Evolutionary conservation across 2,329 filamentous ascomycete genomes (phyloP).

Genomic region (Aspergillus transmontanensis): DNA sequence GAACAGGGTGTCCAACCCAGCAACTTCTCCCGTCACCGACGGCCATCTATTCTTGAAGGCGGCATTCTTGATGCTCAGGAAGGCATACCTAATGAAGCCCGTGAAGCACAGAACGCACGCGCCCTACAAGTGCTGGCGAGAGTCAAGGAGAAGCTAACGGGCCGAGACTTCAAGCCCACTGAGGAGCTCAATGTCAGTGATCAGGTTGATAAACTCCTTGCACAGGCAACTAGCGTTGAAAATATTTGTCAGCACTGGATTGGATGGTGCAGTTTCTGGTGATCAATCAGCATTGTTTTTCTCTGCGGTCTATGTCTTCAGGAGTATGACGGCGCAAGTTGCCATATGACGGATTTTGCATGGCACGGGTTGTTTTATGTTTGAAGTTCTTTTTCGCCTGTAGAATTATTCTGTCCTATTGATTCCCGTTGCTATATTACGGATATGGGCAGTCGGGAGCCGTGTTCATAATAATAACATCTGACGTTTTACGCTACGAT

Average conservation of each 20-base stretch:
- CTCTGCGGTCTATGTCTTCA: conserved; percentile 16
- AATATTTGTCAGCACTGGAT: conserved; percentile 99
- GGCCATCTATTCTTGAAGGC: conserved; percentile 69
- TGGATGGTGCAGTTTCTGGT: conserved; percentile 99
- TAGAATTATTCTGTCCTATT: conserved; percentile 12
- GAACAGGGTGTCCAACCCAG: conserved; percentile 61
- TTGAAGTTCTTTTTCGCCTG: conserved; percentile 8
- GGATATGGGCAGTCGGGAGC: conserved; percentile 2
- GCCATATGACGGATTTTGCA: conserved; percentile 30
- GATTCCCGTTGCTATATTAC: conserved; percentile 9
- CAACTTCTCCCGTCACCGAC: conserved; percentile 66
- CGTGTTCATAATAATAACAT: conserved; percentile 9
- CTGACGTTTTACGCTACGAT: not conserved
- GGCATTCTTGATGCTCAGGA: conserved; percentile 48
- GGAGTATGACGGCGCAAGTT: conserved; percentile 30
- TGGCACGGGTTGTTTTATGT: conserved; percentile 21
- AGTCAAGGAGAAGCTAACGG: conserved; percentile 94
- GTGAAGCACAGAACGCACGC: conserved; percentile 87
- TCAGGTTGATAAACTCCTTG: conserved; percentile 93
- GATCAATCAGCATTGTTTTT: conserved; percentile 22
- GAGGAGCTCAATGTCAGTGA: conserved; percentile 82
- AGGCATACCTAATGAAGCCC: conserved; percentile 46
- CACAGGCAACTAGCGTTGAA: conserved; percentile 94
- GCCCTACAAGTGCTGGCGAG: conserved; percentile 88
- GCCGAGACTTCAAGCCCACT: conserved; percentile 82